Base-by-base conservation (phyloP, 2,329 filamentous ascomycete genomes). In the Fusarium chlamydosporum region DNA sequence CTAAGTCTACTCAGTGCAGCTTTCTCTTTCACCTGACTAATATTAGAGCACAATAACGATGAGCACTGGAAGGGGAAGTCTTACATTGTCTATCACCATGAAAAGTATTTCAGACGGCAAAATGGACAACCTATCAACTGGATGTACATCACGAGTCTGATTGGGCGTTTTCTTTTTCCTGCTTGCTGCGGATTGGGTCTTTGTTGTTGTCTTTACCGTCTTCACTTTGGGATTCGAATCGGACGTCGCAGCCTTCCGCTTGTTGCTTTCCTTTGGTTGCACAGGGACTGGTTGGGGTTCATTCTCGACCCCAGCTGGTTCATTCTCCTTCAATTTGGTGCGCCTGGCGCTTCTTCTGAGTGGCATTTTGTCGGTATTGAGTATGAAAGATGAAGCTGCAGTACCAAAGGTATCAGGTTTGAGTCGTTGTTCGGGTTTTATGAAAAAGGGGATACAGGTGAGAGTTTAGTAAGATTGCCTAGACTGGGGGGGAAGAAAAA, bases 71-170 rank as follows among this genome's bases (percentile, higher is more conserved):
- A 12, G 16, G 3, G 3, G 13, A 5, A 4, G 27, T 29, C 56
- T 55, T 35, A 65, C 60, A 11, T 60, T 56, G 8, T 55, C 31
- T 9, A 70, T 23, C 4, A 70, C 51, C n/a, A 66, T 43, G 16
- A 46, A n/a, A 13, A 71, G n/a, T 27, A 71, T 50, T 20, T 71
- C 68, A 1, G 56, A 56, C 0, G 68, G 67, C 10, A 71, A 13
- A 3, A 56, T 60, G 2, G 56, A 56, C 3, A 62, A 33, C 7
- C 40, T 38, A 15, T 48, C 31, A 3, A 5, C 20, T 20, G 35
- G 18, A 1, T 13, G 8, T 16, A 13, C 6, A 4, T 16, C 27
- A 3, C 9, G 37, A 5, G 23, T 20, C 38, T 41, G 26, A 16
- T 16, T n/a, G 6, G 16, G 3, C 3, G 3, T 9, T 23, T 41